Evolutionary conservation across 257 asterid species (phyloP).

Genomic region (Fraxinus pennsylvanica): DNA sequence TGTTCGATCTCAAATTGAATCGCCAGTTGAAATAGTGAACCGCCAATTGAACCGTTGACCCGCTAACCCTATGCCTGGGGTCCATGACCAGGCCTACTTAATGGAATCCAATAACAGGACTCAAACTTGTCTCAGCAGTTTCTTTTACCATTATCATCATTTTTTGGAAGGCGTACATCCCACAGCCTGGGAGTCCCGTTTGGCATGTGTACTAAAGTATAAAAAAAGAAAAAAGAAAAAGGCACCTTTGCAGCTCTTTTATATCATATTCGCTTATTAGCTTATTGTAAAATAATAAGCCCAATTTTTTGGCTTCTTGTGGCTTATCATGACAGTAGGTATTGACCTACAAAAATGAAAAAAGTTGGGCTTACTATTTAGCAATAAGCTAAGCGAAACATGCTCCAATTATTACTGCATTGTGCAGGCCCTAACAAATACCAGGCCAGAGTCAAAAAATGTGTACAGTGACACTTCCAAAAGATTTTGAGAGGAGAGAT

Average conservation of each 20-base stretch:
- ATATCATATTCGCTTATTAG: neutral
- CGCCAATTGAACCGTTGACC: neutral
- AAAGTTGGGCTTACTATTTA: neutral
- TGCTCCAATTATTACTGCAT: neutral
- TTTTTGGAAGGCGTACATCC: neutral
- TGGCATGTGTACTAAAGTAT: neutral
- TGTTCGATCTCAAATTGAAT: neutral
- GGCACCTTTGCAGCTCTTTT: neutral
- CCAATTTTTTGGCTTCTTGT: neutral
- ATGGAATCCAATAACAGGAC: neutral
- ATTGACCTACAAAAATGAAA: neutral
- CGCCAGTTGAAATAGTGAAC: no score
- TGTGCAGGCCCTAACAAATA: neutral
- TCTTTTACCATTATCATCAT: neutral
- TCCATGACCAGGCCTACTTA: neutral
- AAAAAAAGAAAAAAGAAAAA: neutral
- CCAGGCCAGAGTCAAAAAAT: neutral
- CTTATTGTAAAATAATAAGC: neutral
- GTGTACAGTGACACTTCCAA: neutral
- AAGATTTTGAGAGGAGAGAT: neutral
- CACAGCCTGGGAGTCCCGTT: neutral
- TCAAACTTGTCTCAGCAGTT: neutral
- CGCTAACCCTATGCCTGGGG: neutral
- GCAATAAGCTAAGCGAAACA: neutral
- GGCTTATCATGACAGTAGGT: neutral